Evolutionary conservation across 148 eudicot genomes (phyloP).

Genomic region (Rhododendron kiyosumense): DNA sequence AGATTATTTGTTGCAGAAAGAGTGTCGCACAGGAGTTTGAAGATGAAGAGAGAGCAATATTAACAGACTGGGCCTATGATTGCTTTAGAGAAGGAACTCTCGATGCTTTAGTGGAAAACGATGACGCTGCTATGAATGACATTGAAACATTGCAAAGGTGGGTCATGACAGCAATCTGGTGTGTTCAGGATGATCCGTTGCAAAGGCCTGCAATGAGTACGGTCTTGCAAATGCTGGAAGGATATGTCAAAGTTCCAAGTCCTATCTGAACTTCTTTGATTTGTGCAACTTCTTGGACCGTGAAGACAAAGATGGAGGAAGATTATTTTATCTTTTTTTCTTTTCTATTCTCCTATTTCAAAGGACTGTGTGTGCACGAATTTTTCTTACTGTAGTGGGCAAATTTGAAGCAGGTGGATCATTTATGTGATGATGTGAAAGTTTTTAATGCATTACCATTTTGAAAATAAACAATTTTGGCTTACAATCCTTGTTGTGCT

Average conservation of each 20-base stretch:
- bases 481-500: background rate
- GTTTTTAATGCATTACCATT: background rate
- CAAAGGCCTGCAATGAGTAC: too few species aligned
- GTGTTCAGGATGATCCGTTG: too few species aligned
- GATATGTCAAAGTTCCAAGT: constrained; percentile 2
- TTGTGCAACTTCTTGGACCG: background rate
- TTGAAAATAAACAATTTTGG: background rate
- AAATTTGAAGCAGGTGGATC: background rate
- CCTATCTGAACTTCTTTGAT: background rate
- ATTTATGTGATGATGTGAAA: background rate
- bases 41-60: constrained; percentile 6
- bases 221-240: constrained; percentile 3
- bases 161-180: too few species aligned
- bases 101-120: constrained; percentile 4
- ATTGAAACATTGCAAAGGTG: too few species aligned
- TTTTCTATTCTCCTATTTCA: background rate
- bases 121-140: background rate
- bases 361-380: background rate
- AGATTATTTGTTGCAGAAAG: too few species aligned
- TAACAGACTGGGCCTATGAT: constrained; percentile 17
- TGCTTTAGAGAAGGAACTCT: constrained; percentile 5
- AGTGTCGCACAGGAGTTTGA: background rate
- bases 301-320: background rate
- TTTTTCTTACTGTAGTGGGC: background rate
- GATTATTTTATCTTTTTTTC: background rate